These are phyloP conservation scores for Dendrocalamus latiflorus DNA, from an alignment of 202 grass and related monocot species.

Conservation along the genomic window DNA sequence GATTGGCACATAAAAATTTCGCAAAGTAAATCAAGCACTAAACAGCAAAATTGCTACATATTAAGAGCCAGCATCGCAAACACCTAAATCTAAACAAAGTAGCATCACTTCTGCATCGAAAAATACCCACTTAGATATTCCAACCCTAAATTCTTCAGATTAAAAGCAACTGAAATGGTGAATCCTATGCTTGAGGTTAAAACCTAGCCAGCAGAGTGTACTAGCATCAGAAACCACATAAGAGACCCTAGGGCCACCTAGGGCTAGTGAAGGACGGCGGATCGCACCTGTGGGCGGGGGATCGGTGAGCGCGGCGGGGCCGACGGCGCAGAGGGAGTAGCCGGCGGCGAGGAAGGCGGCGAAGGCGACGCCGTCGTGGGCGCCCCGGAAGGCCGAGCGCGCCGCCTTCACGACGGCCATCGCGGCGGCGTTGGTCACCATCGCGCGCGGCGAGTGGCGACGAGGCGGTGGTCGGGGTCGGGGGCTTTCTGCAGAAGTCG, in stretches of 20 bases:
- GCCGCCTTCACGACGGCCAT: slow-evolving; percentile 75
- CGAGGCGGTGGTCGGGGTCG: not conserved
- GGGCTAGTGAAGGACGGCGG: too few species aligned
- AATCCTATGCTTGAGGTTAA: not conserved
- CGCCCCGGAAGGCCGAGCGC: slow-evolving; percentile 56
- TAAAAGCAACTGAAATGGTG: not conserved
- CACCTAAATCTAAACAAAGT: not conserved
- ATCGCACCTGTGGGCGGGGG: slow-evolving; percentile 42
- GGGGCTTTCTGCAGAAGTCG: too few species aligned
- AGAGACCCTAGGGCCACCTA: not conserved
- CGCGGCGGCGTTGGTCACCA: slow-evolving; percentile 55
- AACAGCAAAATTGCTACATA: not conserved
- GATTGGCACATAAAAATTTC: too few species aligned
- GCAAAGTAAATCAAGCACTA: not conserved
- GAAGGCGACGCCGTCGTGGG: slow-evolving; percentile 78
- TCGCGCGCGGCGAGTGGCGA: not conserved
- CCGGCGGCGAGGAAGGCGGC: slow-evolving; percentile 66
- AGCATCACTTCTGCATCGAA: not conserved
- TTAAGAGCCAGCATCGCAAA: not conserved
- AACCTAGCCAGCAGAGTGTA: not conserved
- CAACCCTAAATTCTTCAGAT: not conserved
- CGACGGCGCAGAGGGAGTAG: slow-evolving; percentile 65
- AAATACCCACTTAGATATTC: not conserved
- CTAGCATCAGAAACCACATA: not conserved
- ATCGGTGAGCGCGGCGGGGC: slow-evolving; percentile 46